These are phyloP conservation scores for Blumeria graminis DNA, from an alignment of 2,329 filamentous ascomycete genomes.

Conservation along the genomic window DNA sequence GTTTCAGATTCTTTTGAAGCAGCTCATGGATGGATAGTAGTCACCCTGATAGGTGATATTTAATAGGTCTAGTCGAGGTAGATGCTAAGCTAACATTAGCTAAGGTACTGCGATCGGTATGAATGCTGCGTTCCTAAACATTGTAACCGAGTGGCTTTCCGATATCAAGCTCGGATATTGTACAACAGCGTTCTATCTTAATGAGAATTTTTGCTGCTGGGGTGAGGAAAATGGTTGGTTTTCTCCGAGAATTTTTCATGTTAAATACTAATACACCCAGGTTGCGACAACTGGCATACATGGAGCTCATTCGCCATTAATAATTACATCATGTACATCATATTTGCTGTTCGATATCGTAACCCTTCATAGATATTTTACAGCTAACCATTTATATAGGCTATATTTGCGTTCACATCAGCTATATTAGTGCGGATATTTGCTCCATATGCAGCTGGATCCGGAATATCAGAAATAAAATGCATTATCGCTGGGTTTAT, in stretches of 20 bases:
- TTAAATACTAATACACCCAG: conserved; percentile 20
- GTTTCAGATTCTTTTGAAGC: conserved; percentile 79
- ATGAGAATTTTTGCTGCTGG: conserved; percentile 96
- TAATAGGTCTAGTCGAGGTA: neutral
- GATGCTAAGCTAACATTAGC: conserved; percentile 4
- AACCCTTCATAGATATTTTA: conserved; percentile 68
- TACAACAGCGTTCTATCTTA: conserved; percentile 51
- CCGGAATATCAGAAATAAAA: conserved; percentile 94
- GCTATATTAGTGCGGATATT: conserved; percentile 63
- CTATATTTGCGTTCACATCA: conserved; percentile 54
- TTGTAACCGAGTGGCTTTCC: conserved; percentile 87
- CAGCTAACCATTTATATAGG: conserved; percentile 57
- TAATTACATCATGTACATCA: conserved; percentile 41
- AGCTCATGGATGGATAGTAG: conserved; percentile 92
- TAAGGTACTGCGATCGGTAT: conserved; percentile 63
- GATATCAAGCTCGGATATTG: conserved; percentile 95
- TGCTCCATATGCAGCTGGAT: conserved; percentile 73
- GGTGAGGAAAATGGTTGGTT: conserved; percentile 54
- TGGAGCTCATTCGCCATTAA: conserved; percentile 61
- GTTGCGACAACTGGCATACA: conserved; percentile 68
- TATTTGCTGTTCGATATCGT: conserved; percentile 69
- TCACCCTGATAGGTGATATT: conserved; percentile 50
- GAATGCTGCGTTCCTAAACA: conserved; percentile 82
- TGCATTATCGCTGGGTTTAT: conserved; percentile 85
- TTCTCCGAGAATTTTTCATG: neutral